Evolutionary conservation across 2,329 filamentous ascomycete genomes (phyloP), one percentile per base, ranked within the genome.

Genomic region (Fusarium pseudocircinatum): DNA sequence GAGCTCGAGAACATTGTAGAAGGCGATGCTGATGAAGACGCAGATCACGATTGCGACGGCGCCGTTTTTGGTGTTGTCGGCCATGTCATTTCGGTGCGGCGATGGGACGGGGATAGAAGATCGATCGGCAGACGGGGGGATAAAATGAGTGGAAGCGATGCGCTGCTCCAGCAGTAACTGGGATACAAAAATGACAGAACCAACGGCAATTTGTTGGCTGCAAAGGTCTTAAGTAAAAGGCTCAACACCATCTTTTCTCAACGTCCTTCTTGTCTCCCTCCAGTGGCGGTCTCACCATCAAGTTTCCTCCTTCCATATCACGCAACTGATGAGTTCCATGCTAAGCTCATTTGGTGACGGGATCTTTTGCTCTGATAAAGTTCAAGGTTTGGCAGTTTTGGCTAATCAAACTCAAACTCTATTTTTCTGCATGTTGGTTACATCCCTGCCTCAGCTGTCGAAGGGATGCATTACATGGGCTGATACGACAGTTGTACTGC

Each of bases 1-100:
- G 22, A 83, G 81, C 63, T 83, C 81, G 52, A 81, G 22, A 22
- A 79, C 78, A 61, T 83, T 83, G 69, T 79, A 81, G 24, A 73
- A 69, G 5, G 79, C 73, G 22, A 82, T 73, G 62, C 70, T 66
- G 42, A 78, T 74, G 44, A 78, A 78, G 47, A 77, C 67, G 50
- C 59, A 56, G 52, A 78, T 75, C 54, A 78, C 43, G 28, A 67
- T 49, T 24, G 75, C 70, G 24, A 74, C 58, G 28, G 37, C 53
- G 47, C 74, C 74, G 34, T 44, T 67, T 43, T 73, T 73, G 26
- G 73, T 57, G 37, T 57, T 57, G 36, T 56, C 52, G 20, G 39
- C 63, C 67, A 67, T 72, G 14, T 24, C 66, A 69, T 69, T 22
- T 40, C 46, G 49, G 39, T 4, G 34, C 9, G 47, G 26, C 18